Percentiles rank a stretch among this genome's conserved stretches.
Evolutionary conservation across 768 basidiomycete genomes (phyloP).

Genomic region (Agrocybe pediades): DNA sequence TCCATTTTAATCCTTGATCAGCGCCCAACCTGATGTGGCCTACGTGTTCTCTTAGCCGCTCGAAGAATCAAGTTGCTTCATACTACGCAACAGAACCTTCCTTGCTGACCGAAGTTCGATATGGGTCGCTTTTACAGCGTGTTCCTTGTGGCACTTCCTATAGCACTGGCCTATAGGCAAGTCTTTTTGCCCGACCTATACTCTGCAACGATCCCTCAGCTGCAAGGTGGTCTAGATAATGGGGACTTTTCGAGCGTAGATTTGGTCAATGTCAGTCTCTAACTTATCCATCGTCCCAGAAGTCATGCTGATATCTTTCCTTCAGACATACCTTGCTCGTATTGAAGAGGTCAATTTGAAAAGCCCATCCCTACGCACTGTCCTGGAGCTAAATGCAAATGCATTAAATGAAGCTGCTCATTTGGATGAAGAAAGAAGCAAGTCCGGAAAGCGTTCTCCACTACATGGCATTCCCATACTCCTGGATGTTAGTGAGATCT

Average conservation of each 20-base stretch:
- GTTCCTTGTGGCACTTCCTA: too few relatives aligned
- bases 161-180: not conserved
- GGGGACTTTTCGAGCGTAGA: constrained; percentile 60
- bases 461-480: constrained; percentile 58
- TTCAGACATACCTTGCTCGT: constrained; percentile 64
- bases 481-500: too few relatives aligned
- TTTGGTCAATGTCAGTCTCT: constrained; percentile 59
- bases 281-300: not conserved
- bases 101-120: too few relatives aligned
- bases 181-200: constrained; percentile 53
- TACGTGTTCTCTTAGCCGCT: too few relatives aligned
- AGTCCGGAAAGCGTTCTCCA: constrained; percentile 41
- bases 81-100: too few relatives aligned
- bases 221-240: constrained; percentile 51
- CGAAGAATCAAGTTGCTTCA: too few relatives aligned
- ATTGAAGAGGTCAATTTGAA: constrained; percentile 68
- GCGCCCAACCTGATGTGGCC: too few relatives aligned
- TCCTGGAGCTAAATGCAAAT: constrained; percentile 57
- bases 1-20: too few relatives aligned
- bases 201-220: constrained; percentile 56
- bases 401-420: constrained; percentile 53
- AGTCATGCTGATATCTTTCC: not conserved
- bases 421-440: constrained; percentile 45
- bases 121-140: too few relatives aligned
- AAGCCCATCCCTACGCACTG: constrained; percentile 56